Conservation (phyloP, 441 rosid genomes). For the Pelargonium citronellum region DNA sequence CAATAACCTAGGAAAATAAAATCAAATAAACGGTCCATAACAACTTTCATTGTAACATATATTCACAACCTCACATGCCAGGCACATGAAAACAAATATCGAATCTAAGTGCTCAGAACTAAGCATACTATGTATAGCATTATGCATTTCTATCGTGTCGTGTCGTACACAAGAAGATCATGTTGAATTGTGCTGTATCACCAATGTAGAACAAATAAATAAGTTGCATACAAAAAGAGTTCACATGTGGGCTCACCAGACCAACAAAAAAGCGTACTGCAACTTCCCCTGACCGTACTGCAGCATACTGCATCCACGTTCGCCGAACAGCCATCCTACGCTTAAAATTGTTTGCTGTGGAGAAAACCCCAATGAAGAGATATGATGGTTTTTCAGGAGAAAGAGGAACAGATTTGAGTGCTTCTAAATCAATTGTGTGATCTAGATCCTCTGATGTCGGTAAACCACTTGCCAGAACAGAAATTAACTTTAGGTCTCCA, state of each 20-base stretch:
- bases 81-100: neutral
- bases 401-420: conserved; percentile 58
- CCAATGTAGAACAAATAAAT: neutral
- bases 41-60: too few relatives aligned
- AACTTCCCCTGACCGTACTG: conserved; percentile 62
- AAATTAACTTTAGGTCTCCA: conserved; percentile 49
- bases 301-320: conserved; percentile 95
- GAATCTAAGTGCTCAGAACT: neutral
- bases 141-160: neutral
- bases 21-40: neutral
- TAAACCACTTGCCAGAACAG: conserved; percentile 60
- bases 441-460: conserved; percentile 65
- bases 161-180: neutral
- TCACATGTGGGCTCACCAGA: conserved; percentile 51
- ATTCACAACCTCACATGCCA: neutral
- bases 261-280: conserved; percentile 97
- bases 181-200: neutral
- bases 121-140: neutral
- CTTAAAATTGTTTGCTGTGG: conserved; percentile 89
- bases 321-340: conserved; percentile 92
- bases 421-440: conserved; percentile 57
- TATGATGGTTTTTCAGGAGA: conserved; percentile 44
- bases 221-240: conserved; percentile 2
- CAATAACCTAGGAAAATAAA: neutral
- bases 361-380: conserved; percentile 88